Conservation (phyloP, 345 rosid species). For the Lagerstroemia speciosa region DNA sequence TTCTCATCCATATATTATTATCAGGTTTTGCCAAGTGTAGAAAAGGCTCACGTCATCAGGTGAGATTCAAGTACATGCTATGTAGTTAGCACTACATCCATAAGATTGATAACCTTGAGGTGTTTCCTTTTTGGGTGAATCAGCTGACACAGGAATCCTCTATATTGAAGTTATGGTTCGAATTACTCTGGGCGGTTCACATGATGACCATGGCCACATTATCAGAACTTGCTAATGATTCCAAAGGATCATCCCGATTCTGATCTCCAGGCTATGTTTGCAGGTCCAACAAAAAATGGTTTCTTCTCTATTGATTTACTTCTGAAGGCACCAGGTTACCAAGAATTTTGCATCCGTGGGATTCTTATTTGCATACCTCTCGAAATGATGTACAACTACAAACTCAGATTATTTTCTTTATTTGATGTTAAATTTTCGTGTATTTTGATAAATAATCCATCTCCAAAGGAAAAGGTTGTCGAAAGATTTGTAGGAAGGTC, state of each 20-base stretch:
- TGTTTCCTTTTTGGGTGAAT: not conserved
- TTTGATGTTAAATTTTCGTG: not conserved
- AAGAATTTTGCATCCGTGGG: conserved; percentile 57
- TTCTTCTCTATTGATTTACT: conserved; percentile 49
- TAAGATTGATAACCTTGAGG: not conserved
- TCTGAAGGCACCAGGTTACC: conserved; percentile 83
- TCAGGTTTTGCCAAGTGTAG: too few relatives aligned
- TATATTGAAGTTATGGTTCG: conserved; percentile 59
- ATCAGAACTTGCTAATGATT: conserved; percentile 57
- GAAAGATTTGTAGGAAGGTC: conserved; percentile 63
- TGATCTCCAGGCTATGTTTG: conserved; percentile 44
- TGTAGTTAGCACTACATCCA: not conserved
- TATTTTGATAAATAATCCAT: not conserved
- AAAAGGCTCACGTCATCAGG: too few relatives aligned
- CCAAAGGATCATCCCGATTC: conserved; percentile 62
- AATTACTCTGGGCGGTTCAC: conserved; percentile 54
- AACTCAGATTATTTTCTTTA: not conserved
- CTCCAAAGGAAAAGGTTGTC: conserved; percentile 45
- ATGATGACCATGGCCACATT: conserved; percentile 78
- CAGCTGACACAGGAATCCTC: conserved; percentile 37
- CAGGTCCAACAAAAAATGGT: conserved; percentile 34
- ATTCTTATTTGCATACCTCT: conserved; percentile 36
- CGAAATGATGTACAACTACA: conserved; percentile 25
- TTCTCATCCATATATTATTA: too few relatives aligned
- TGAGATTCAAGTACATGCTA: conserved; percentile 18